phyloP scores from a whole-genome alignment of 2,329 filamentous ascomycete genomes.

The Colletotrichum shisoi region DNA sequence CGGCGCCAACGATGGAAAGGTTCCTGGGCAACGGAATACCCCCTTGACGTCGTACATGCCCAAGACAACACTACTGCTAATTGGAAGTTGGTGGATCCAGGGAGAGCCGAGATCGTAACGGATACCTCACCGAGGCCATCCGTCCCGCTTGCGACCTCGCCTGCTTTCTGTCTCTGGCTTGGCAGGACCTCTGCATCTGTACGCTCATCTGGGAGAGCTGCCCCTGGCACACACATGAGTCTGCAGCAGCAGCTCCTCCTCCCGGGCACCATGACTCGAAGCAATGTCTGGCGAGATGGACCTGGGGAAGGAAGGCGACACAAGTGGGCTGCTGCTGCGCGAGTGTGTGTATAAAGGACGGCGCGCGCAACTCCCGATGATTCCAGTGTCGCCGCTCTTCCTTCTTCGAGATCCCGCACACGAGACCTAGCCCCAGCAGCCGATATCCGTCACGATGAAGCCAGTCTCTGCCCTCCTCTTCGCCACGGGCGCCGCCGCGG shows the following conservation, averaged over 20 bases:
- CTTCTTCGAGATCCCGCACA: not conserved
- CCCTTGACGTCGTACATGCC: not conserved
- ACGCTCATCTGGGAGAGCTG: slow-evolving; percentile 5
- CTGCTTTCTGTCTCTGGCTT: not conserved
- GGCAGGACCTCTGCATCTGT: not conserved
- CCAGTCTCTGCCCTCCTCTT: slow-evolving; percentile 28
- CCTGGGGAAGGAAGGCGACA: not conserved
- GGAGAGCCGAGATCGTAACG: no score
- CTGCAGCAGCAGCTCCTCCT: slow-evolving; percentile 8
- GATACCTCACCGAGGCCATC: no score
- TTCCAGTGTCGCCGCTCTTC: not conserved
- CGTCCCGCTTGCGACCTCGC: not conserved
- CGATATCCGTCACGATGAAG: slow-evolving; percentile 24
- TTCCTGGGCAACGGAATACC: not conserved
- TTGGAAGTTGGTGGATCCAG: not conserved
- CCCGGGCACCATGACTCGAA: slow-evolving; percentile 2
- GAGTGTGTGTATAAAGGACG: slow-evolving; percentile 1
- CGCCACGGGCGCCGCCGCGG: slow-evolving; percentile 25
- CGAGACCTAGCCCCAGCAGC: not conserved
- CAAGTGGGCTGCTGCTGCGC: not conserved
- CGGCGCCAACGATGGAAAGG: not conserved
- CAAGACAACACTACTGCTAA: not conserved
- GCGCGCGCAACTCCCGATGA: not conserved
- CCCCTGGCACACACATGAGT: not conserved
- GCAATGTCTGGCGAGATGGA: no score